Percentiles rank a stretch among this genome's conserved stretches.
Evolutionary conservation across 2,329 filamentous ascomycete species (phyloP).

Genomic region (Botrytis hyacinthi): DNA sequence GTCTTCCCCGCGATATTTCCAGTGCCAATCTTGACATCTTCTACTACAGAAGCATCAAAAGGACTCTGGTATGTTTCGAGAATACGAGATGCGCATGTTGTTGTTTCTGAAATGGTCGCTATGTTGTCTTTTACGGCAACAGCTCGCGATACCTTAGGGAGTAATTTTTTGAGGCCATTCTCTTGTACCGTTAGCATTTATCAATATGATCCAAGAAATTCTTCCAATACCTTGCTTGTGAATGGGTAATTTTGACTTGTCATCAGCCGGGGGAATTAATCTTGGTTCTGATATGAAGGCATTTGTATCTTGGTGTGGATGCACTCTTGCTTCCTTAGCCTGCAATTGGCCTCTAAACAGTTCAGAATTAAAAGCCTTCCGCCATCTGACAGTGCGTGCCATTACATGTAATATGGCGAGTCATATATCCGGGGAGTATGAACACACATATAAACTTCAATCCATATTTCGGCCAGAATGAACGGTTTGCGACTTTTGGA

Average conservation of each 20-base stretch:
- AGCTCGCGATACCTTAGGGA: background rate
- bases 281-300: conserved; percentile 21
- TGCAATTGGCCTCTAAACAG: background rate
- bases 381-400: conserved; percentile 5
- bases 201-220: background rate
- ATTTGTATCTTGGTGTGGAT: conserved; percentile 14
- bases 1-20: conserved; percentile 71
- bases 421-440: background rate
- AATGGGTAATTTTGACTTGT: background rate
- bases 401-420: background rate
- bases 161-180: background rate
- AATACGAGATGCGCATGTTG: conserved; percentile 79
- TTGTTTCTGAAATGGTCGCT: conserved; percentile 60
- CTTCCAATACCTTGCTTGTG: background rate
- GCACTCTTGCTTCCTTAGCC: background rate
- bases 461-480: background rate
- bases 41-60: conserved; percentile 78
- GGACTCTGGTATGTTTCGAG: conserved; percentile 70
- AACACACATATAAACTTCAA: background rate
- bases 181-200: conserved; percentile 5
- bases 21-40: conserved; percentile 61
- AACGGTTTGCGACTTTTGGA: background rate
- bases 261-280: background rate
- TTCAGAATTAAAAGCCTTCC: background rate
- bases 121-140: conserved; percentile 74